A percentile compares a stretch with the other conserved stretches of the same genome.
Conservation (phyloP, 73 alveolate species). For the Blepharisma stoltei region DNA sequence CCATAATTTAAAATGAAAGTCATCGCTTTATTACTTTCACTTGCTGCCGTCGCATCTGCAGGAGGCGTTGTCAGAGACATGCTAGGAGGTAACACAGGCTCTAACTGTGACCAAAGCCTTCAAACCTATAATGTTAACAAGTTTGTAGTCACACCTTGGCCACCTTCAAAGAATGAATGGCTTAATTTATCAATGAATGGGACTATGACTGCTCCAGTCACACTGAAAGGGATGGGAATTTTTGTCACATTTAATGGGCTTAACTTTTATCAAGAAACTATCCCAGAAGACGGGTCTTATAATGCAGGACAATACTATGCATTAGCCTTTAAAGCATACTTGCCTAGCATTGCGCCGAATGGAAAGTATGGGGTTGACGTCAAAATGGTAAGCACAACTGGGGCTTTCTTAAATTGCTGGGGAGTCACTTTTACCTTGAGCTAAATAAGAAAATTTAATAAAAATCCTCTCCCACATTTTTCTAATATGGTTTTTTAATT, state of each 20-base stretch:
- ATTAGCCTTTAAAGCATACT: background rate
- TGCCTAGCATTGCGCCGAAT: background rate
- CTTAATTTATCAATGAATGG: background rate
- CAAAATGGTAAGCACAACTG: background rate
- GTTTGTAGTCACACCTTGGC: constrained; percentile 1
- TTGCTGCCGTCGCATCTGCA: too few species aligned
- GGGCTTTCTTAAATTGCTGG: constrained; percentile 3
- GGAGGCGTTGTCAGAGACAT: background rate
- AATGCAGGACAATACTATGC: background rate
- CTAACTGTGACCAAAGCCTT: background rate
- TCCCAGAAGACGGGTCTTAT: background rate
- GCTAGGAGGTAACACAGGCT: background rate
- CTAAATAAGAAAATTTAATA: too few species aligned
- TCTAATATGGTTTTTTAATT: too few species aligned
- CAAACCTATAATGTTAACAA: background rate
- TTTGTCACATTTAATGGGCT: background rate
- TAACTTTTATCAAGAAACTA: background rate
- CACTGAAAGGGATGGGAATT: background rate
- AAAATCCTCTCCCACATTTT: too few species aligned
- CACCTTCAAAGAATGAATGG: background rate
- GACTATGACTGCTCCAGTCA: background rate
- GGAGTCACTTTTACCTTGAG: background rate
- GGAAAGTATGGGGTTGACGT: background rate
- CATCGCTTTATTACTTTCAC: too few species aligned
- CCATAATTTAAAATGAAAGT: too few species aligned